These are phyloP conservation scores for Colletotrichum nymphaeae DNA, from an alignment of 2,329 filamentous ascomycete genomes.

Conservation along the genomic window DNA sequence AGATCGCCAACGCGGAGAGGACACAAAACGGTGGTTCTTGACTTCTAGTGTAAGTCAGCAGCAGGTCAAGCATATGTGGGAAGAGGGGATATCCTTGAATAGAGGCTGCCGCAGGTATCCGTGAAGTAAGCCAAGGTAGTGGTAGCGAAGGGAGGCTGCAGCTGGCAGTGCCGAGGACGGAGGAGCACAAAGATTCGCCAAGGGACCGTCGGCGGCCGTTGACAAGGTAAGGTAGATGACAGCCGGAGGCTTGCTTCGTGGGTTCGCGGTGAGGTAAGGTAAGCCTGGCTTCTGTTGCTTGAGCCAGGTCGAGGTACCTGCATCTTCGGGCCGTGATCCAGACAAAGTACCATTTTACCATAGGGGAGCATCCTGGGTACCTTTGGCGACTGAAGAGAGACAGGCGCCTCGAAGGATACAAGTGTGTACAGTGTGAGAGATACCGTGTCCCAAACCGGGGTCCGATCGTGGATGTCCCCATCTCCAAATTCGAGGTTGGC, in stretches of 20 bases:
- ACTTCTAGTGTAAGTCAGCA: background rate
- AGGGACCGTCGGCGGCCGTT: background rate
- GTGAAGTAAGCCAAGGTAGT: background rate
- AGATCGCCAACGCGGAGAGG: background rate
- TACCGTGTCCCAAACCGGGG: background rate
- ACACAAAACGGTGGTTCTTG: background rate
- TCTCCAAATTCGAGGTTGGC: background rate
- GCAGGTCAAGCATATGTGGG: background rate
- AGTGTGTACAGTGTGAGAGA: background rate
- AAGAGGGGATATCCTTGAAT: background rate
- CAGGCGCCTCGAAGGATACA: background rate
- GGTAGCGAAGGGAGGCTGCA: background rate
- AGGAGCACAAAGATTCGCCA: background rate
- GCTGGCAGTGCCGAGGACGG: background rate
- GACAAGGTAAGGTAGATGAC: background rate
- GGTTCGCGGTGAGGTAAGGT: background rate
- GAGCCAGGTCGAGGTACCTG: constrained; percentile 18
- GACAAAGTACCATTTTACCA: background rate
- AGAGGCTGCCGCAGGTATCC: background rate
- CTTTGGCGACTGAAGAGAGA: background rate
- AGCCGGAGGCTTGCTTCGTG: background rate
- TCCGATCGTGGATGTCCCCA: background rate
- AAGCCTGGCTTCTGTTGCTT: background rate
- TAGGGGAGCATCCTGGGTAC: background rate
- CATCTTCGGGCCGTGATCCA: constrained; percentile 9